Evolutionary conservation across 2,329 filamentous ascomycete species (phyloP), one percentile per base, ranked within the genome.

Genomic region (Sporothrix pallida): DNA sequence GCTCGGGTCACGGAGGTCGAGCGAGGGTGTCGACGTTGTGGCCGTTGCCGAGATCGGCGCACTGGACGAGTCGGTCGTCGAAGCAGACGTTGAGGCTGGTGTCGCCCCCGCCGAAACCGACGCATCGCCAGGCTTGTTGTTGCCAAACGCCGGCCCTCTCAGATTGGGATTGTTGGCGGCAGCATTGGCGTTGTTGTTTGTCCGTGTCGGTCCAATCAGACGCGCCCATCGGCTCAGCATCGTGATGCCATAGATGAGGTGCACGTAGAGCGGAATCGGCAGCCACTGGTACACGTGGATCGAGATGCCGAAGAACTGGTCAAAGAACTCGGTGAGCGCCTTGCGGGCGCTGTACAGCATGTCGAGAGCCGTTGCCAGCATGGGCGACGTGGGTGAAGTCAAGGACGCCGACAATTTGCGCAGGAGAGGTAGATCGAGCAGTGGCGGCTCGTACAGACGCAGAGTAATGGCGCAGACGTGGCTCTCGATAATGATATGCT

Each of bases 221-320:
- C 85, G 86, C 5, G 84, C 83, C 86, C 86, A 88, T 7, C 86
- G 82, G 1, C 84, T 83, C 0, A 88, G 80, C 82, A 87, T 86
- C 4, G 82, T 85, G 58, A 86, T 79, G n/a, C 83, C 84, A 71
- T 87, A 86, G 3, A 87, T 82, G 0, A 88, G 79, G 71, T 88
- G 84, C 0, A 83, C 79, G 48, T 82, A 84, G 0, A 83, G 77
- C 0, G 83, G 80, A 9, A 87, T 83, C 0, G 87, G 85, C 31
- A 87, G 80, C 44, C 82, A 81, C 73, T 84, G 83, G 72, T 86
- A 87, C 3, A 81, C 79, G 0, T 79, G 76, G 0, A 83, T 79
- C 0, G 87, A 83, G 0, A 89, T 78, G 0, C 81, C 77, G 1
- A 86, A 80, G 82, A 86, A 87, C 52, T 80, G 80, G 1, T 87